Conservation (phyloP, 306 rosid species). For the Corylus americana region DNA sequence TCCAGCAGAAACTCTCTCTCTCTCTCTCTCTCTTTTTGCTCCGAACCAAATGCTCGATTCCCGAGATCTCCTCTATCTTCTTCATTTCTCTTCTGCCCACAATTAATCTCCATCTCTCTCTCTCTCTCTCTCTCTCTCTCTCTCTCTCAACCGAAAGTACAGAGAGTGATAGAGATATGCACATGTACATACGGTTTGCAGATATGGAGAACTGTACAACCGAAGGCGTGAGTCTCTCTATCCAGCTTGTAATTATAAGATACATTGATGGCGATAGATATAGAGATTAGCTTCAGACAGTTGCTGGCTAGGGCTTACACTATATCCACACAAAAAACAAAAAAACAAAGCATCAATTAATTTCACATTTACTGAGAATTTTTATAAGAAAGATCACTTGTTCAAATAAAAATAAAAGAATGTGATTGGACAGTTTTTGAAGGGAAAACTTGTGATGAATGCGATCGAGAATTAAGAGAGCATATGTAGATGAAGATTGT, state of each 20-base stretch:
- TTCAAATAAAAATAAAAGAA: neutral
- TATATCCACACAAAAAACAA: too few relatives aligned
- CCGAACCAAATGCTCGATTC: slow-evolving; percentile 25
- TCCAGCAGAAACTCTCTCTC: neutral
- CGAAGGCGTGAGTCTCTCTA: slow-evolving; percentile 42
- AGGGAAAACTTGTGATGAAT: neutral
- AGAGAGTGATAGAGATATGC: slow-evolving; percentile 21
- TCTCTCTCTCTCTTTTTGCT: neutral
- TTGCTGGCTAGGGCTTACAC: too few relatives aligned
- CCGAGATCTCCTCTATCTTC: slow-evolving; percentile 12
- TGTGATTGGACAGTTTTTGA: neutral
- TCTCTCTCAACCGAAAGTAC: slow-evolving; percentile 29
- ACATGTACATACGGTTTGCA: slow-evolving; percentile 21
- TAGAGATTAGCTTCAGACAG: slow-evolving; percentile 15
- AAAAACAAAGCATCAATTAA: too few relatives aligned
- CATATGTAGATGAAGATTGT: neutral
- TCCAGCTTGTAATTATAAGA: slow-evolving; percentile 29
- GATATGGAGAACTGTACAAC: slow-evolving; percentile 40
- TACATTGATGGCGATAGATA: slow-evolving; percentile 25
- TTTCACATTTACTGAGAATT: too few relatives aligned
- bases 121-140: slow-evolving; percentile 15
- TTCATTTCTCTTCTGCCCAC: slow-evolving; percentile 23
- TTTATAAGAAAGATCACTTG: too few relatives aligned
- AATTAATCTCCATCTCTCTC: slow-evolving; percentile 24
- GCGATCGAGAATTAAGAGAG: neutral